Evolutionary conservation across 139 green algal genomes (phyloP), one percentile per base, ranked within the genome.

Genomic region (Micractinium conductrix): DNA sequence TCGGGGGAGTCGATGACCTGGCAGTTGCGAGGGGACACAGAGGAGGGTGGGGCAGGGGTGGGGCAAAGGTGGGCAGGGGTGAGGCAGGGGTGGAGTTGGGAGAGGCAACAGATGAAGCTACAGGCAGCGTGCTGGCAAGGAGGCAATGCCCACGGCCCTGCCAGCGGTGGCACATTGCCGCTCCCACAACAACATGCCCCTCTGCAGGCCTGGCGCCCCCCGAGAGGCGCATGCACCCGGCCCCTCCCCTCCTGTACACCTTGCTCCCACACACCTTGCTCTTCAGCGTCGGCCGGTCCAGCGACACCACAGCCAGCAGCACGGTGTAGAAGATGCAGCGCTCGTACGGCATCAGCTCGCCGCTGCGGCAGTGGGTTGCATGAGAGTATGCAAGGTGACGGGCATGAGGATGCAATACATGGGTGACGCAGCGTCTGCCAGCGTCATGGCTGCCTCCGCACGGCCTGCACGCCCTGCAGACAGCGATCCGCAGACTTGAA

Each of bases 321-420:
- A 98, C 93, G 1, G 95, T 97, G 89, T 99, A 99, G 83, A 97
- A 97, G 63, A 99, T 93, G 79, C 94, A 95, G 12, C 79, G 81
- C 43, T 92, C 81, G 84, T 99, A 99, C 24, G 88, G 76, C 84
- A 99, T 97, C 55, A 99, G 93, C 95, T 99, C 97, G 35, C 87
- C 92, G 42, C 92, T 94, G 87, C 74, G 26, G 53, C 40, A 53
- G 33, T 26, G 65, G 44, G 55, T 5, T 19, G 55, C 55, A 63
- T 28, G 55, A 6, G 55, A 58, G 55, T 22, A 63, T 63, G 55
- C 55, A 19, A 22, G 48, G 12, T 63, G 55, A 28, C 22, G 30
- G 10, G 63, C 5, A 12, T 42, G 30, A 5, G 22, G 40, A 14
- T 35, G 30, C 4, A 2, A 30, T 12, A 40, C 30, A 14, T 71